A percentile compares a stretch with the other conserved stretches of the same genome.
These are phyloP conservation scores for Pistacia vera DNA, from an alignment of 345 rosid species.

Conservation along the genomic window DNA sequence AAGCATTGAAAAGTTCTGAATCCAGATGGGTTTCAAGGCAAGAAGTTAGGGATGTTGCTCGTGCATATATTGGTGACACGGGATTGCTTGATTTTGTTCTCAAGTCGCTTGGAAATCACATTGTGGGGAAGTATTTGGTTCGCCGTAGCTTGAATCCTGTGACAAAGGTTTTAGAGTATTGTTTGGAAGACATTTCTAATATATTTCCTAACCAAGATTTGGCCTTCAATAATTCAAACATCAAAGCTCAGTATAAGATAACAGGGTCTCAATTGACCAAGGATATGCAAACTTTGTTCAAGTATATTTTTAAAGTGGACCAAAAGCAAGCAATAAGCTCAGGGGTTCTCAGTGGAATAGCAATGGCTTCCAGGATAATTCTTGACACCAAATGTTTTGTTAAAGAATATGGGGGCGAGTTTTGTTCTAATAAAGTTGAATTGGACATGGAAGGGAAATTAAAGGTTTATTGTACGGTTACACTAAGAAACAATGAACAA, in stretches of 20 bases:
- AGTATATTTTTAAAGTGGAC: constrained; percentile 50
- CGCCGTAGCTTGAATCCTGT: constrained; percentile 91
- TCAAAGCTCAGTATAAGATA: constrained; percentile 48
- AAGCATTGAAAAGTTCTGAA: constrained; percentile 62
- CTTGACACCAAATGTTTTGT: constrained; percentile 69
- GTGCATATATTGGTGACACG: constrained; percentile 87
- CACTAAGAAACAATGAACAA: constrained; percentile 30
- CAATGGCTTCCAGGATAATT: constrained; percentile 61
- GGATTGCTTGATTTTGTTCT: constrained; percentile 88
- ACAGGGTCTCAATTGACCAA: constrained; percentile 65
- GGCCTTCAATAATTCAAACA: constrained; percentile 38
- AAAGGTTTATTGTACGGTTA: constrained; percentile 58
- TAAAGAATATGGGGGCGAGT: constrained; percentile 56
- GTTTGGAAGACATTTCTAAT: constrained; percentile 73
- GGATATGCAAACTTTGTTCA: constrained; percentile 62
- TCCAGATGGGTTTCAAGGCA: constrained; percentile 86
- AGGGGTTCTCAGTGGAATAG: constrained; percentile 48
- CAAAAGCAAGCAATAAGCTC: constrained; percentile 35
- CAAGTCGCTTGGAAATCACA: constrained; percentile 87
- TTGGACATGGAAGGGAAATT: constrained; percentile 42
- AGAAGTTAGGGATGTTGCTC: constrained; percentile 90
- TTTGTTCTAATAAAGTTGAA: constrained; percentile 27
- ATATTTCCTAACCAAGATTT: constrained; percentile 46
- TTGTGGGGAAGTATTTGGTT: constrained; percentile 83
- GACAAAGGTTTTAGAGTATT: constrained; percentile 83